A percentile compares a stretch with the other conserved stretches of the same genome.
phyloP scores from a whole-genome alignment of 306 rosid genomes.

The Canavalia ensiformis region DNA sequence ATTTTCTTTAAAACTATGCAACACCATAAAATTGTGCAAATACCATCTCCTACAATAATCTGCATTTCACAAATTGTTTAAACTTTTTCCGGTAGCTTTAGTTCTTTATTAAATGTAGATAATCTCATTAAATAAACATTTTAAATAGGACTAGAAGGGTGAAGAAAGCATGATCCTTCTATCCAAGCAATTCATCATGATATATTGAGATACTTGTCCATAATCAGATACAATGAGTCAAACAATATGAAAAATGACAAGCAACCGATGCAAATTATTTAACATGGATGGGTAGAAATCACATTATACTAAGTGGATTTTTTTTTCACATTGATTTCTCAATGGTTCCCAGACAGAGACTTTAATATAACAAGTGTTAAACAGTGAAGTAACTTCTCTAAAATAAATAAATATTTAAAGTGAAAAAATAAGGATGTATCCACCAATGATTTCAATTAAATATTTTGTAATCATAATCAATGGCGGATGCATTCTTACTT shows the following conservation, averaged over 20 bases:
- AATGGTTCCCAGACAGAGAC: neutral
- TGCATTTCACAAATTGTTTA: slow-evolving; percentile 1
- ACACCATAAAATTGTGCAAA: neutral
- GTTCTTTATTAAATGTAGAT: neutral
- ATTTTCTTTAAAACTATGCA: slow-evolving; percentile 6
- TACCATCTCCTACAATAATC: neutral
- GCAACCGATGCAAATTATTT: neutral
- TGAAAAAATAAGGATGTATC: too few species aligned
- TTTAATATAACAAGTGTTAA: neutral
- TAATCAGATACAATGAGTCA: neutral
- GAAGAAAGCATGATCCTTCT: slow-evolving; percentile 1
- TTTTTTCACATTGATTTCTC: neutral
- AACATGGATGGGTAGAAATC: neutral
- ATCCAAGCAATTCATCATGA: neutral
- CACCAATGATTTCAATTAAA: too few species aligned
- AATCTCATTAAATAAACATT: neutral
- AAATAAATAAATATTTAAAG: neutral
- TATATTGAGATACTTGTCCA: neutral
- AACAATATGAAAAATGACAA: slow-evolving; percentile 14
- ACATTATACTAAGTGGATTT: neutral
- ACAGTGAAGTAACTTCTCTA: slow-evolving; percentile 7
- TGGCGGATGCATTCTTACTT: too few species aligned
- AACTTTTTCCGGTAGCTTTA: neutral
- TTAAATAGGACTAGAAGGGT: neutral
- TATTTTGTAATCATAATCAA: too few species aligned